Conservation (phyloP, 345 rosid genomes). For the Microcos paniculata region DNA sequence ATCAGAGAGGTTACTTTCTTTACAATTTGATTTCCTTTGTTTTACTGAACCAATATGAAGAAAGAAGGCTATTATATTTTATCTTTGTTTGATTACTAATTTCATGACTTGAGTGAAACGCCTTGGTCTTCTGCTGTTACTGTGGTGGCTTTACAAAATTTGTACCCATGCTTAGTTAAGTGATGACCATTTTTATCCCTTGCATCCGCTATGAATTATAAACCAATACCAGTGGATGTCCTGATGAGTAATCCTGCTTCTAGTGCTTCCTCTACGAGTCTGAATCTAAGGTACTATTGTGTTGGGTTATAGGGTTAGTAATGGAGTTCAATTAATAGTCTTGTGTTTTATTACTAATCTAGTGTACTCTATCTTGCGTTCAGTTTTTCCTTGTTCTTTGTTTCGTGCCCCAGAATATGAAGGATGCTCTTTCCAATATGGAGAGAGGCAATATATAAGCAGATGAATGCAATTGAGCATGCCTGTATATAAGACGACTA, state of each 20-base stretch:
- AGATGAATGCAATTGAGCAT: conserved; percentile 5
- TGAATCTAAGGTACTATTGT: neutral
- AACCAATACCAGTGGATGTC: conserved; percentile 7
- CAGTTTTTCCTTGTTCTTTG: conserved; percentile 5
- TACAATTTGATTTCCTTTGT: neutral
- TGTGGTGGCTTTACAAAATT: neutral
- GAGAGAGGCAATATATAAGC: neutral
- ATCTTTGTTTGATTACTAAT: neutral
- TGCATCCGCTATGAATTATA: conserved; percentile 4
- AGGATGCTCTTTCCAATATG: neutral
- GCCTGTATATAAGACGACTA: neutral
- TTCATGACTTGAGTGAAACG: neutral
- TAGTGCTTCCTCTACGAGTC: neutral
- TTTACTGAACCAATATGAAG: conserved; percentile 7
- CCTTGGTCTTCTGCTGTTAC: neutral
- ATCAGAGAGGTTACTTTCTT: neutral
- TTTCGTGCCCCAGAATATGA: conserved; percentile 14
- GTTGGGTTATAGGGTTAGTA: conserved; percentile 2
- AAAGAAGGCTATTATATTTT: neutral
- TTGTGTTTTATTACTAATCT: neutral
- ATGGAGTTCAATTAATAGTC: neutral
- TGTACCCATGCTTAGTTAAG: neutral
- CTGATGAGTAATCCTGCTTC: conserved; percentile 10
- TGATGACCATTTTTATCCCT: neutral
- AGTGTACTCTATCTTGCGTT: conserved; percentile 5